Evolutionary conservation across 2,329 filamentous ascomycete species (phyloP).

Genomic region (Emericellopsis cladophorae): DNA sequence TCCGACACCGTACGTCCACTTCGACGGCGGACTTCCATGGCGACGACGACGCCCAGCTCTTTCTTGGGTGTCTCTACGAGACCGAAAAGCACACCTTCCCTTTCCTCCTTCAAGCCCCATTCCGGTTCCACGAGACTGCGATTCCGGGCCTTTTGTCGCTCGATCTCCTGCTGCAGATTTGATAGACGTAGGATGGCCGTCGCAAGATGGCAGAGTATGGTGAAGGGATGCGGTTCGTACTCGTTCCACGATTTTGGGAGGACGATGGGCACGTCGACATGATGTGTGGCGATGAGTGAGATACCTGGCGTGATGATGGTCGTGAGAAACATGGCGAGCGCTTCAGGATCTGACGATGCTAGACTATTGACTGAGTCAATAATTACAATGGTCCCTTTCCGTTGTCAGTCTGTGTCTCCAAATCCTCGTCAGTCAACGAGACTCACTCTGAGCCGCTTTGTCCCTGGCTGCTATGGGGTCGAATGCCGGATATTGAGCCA

Average conservation of each 20-base stretch:
- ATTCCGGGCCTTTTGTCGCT: conserved; percentile 62
- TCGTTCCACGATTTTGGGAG: conserved; percentile 29
- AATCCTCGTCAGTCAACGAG: conserved; percentile 5
- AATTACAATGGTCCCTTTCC: conserved; percentile 57
- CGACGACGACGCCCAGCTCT: conserved; percentile 50
- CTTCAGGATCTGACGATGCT: conserved; percentile 35
- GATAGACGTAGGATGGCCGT: conserved; percentile 70
- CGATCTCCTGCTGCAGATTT: conserved; percentile 62
- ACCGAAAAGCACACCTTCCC: conserved; percentile 68
- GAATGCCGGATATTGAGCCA: conserved; percentile 30
- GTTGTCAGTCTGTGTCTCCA: too few relatives aligned
- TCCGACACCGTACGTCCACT: conserved; percentile 70
- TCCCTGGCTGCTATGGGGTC: conserved; percentile 22
- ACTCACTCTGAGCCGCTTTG: conserved; percentile 29
- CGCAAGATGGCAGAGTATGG: conserved; percentile 70
- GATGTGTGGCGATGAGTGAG: conserved; percentile 70
- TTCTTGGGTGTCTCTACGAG: conserved; percentile 35
- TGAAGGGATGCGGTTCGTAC: conserved; percentile 58
- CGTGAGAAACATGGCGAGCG: conserved; percentile 57
- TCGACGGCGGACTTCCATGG: conserved; percentile 77
- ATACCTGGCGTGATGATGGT: conserved; percentile 51
- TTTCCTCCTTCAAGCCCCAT: conserved; percentile 65
- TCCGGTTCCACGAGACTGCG: conserved; percentile 62
- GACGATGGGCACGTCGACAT: conserved; percentile 60
- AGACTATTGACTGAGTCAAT: conserved; percentile 70